A percentile compares a stretch with the other conserved stretches of the same genome.
These are phyloP conservation scores for Micractinium conductrix DNA, from an alignment of 139 green algal genomes.

Conservation along the genomic window DNA sequence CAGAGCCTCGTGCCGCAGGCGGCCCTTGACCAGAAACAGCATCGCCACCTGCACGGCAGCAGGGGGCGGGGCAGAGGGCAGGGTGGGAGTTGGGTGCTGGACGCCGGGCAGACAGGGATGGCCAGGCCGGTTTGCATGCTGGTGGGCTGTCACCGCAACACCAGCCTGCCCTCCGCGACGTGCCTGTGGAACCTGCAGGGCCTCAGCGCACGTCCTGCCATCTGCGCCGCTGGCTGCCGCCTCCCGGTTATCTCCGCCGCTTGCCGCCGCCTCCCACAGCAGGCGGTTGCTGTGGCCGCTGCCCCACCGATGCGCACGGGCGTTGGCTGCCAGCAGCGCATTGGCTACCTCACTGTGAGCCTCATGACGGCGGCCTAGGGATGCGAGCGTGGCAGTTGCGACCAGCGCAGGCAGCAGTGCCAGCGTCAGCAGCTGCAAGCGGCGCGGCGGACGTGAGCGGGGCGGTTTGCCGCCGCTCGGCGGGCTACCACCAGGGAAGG, in stretches of 20 bases:
- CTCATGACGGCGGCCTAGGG: not conserved
- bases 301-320: too few species aligned
- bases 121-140: not conserved
- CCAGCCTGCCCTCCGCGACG: not conserved
- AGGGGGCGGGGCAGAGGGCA: not conserved
- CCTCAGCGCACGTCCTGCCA: not conserved
- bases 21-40: slow-evolving; percentile 44
- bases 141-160: not conserved
- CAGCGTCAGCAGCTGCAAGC: not conserved
- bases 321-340: slow-evolving; percentile 10
- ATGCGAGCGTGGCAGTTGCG: not conserved
- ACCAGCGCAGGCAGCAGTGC: slow-evolving; percentile 19
- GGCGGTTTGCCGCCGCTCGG: not conserved
- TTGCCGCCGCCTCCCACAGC: too few species aligned
- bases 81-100: not conserved
- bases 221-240: not conserved
- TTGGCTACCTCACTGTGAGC: not conserved
- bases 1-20: slow-evolving; percentile 42
- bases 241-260: not conserved
- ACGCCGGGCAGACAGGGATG: not conserved
- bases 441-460: not conserved
- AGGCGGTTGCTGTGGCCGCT: too few species aligned
- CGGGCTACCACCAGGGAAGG: too few species aligned
- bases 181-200: slow-evolving; percentile 22
- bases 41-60: slow-evolving; percentile 45